Percentiles rank a stretch among this genome's conserved stretches.
phyloP scores from a whole-genome alignment of 2,329 filamentous ascomycete genomes.

The Cylindrodendrum hubeiense region DNA sequence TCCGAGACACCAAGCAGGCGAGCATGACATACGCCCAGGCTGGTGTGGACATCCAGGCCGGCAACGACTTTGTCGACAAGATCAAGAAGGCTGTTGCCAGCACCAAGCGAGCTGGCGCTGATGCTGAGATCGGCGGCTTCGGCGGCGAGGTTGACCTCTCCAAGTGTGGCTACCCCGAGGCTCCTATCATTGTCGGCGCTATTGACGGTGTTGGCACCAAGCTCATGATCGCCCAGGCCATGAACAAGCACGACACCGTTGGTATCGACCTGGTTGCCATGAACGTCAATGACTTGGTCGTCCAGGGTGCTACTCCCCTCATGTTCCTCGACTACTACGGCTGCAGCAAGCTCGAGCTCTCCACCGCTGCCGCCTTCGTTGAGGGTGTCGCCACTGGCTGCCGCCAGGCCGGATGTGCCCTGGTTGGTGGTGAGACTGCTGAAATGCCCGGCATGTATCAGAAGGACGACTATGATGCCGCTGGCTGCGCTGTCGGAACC shows the following conservation, averaged over 20 bases:
- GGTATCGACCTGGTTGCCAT: conserved; percentile 98
- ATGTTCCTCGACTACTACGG: conserved; percentile 99
- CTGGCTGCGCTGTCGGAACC: conserved; percentile 89
- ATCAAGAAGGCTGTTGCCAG: conserved; percentile 93
- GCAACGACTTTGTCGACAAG: conserved; percentile 90
- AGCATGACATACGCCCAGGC: conserved; percentile 91
- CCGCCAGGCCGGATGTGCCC: conserved; percentile 83
- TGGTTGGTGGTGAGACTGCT: conserved; percentile 97
- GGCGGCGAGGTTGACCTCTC: conserved; percentile 76
- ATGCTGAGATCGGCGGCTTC: conserved; percentile 95
- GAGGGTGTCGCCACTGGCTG: conserved; percentile 92
- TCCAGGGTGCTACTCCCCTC: conserved; percentile 93
- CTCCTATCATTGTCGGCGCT: conserved; percentile 89
- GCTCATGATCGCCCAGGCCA: conserved; percentile 73
- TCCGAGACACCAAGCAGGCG: conserved; percentile 61
- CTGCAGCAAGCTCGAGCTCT: conserved; percentile 86
- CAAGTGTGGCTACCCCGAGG: conserved; percentile 77
- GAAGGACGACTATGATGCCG: conserved; percentile 91
- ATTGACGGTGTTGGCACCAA: conserved; percentile 78
- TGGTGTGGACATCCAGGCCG: conserved; percentile 93
- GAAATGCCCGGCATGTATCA: conserved; percentile 98
- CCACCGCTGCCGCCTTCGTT: conserved; percentile 86
- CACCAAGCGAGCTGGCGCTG: conserved; percentile 86
- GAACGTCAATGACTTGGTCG: conserved; percentile 98
- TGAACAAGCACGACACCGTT: conserved; percentile 92